phyloP scores from a whole-genome alignment of 2,329 filamentous ascomycete genomes.

The Hypoxylon rubiginosum region DNA sequence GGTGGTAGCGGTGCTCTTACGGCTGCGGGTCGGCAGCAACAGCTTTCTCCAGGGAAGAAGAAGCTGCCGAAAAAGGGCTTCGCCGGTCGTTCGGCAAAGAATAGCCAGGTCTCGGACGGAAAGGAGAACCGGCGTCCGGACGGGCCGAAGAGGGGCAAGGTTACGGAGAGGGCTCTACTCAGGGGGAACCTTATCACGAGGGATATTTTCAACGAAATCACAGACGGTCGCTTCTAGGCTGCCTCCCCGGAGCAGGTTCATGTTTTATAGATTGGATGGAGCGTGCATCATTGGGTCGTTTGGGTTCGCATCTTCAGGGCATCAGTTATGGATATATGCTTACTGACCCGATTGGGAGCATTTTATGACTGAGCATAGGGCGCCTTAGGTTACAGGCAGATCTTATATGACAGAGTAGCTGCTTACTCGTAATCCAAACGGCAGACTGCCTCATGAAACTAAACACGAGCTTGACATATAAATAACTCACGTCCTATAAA shows the following conservation, averaged over 20 bases:
- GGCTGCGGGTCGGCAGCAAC: slow-evolving; percentile 23
- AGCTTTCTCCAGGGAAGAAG: slow-evolving; percentile 41
- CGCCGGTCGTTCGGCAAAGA: slow-evolving; percentile 24
- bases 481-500: neutral
- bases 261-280: neutral
- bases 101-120: slow-evolving; percentile 29
- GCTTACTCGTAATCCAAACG: neutral
- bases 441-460: neutral
- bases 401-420: neutral
- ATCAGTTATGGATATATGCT: slow-evolving; percentile 28
- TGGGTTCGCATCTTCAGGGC: slow-evolving; percentile 5
- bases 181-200: slow-evolving; percentile 77
- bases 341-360: slow-evolving; percentile 6
- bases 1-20: neutral
- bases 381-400: neutral
- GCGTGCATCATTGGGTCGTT: neutral
- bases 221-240: slow-evolving; percentile 49
- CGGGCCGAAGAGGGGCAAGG: slow-evolving; percentile 67
- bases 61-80: slow-evolving; percentile 49
- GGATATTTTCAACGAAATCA: slow-evolving; percentile 83
- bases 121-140: slow-evolving; percentile 64
- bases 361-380: slow-evolving; percentile 1
- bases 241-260: neutral
- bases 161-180: slow-evolving; percentile 72
- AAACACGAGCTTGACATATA: neutral